Percentiles rank a stretch among this genome's conserved stretches.
Conservation (phyloP, 495 filamentous ascomycete genomes). For the Aspergillus cristatus region DNA sequence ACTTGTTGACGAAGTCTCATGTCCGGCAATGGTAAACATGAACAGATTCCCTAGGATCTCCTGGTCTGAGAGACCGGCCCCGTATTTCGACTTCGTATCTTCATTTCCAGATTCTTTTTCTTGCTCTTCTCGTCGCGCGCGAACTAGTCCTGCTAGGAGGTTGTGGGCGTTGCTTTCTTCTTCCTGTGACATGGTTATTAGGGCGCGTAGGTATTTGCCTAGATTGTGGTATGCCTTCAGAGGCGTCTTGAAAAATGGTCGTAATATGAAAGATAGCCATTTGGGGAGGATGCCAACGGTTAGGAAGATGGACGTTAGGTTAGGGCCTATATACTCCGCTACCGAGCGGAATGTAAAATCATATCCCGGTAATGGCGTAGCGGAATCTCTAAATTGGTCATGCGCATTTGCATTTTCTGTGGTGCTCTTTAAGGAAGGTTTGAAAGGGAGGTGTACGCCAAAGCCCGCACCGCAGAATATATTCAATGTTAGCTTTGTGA, state of each 20-base stretch:
- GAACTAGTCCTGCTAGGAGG: conserved; percentile 19
- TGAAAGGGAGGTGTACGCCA: conserved; percentile 21
- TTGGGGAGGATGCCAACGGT: conserved; percentile 9
- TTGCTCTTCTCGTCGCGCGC: no score
- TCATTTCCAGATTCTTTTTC: conserved; percentile 2
- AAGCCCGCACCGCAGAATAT: conserved; percentile 36
- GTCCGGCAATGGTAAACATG: conserved; percentile 41
- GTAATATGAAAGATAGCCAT: conserved; percentile 8
- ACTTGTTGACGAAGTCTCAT: conserved; percentile 41
- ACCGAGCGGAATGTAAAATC: conserved; percentile 14
- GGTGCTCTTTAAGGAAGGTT: background rate
- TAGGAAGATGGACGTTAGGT: conserved; percentile 5
- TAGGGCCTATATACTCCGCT: conserved; percentile 8
- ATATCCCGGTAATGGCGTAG: conserved; percentile 8
- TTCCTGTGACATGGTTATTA: conserved; percentile 1
- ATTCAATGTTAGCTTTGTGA: conserved; percentile 34
- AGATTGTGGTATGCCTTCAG: conserved; percentile 12
- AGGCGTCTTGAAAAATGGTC: conserved; percentile 9
- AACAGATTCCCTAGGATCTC: conserved; percentile 44
- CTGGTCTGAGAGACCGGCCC: conserved; percentile 16
- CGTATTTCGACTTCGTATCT: conserved; percentile 2
- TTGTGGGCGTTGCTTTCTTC: background rate
- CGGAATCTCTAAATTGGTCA: conserved; percentile 11
- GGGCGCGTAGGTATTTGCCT: conserved; percentile 5
- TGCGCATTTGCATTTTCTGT: background rate